Evolutionary conservation across 192 early-diverging fungal genomes (phyloP).

Genomic region (Thamnidium elegans): DNA sequence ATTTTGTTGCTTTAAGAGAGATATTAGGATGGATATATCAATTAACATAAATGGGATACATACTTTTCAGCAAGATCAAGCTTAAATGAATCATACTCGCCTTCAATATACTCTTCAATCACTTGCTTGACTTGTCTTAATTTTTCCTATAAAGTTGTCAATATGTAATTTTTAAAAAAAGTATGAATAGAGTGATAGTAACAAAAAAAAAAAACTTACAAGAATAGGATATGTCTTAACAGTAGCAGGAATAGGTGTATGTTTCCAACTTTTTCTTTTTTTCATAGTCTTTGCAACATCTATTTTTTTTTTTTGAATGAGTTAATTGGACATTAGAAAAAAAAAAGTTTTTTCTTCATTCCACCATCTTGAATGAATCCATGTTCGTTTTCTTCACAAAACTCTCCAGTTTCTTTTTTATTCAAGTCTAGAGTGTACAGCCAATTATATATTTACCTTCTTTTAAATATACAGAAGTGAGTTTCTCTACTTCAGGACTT

Average conservation of each 20-base stretch:
- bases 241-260: conserved; percentile 17
- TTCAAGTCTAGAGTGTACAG: background rate
- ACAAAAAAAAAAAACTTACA: conserved; percentile 16
- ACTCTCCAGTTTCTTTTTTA: background rate
- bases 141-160: conserved; percentile 10
- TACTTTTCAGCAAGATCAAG: conserved; percentile 18
- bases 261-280: conserved; percentile 16
- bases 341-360: conserved; percentile 10
- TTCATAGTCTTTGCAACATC: background rate
- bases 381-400: background rate
- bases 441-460: conserved; percentile 24
- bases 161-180: background rate
- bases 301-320: conserved; percentile 11
- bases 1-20: conserved; percentile 58
- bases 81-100: conserved; percentile 15
- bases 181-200: background rate
- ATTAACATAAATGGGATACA: background rate
- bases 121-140: conserved; percentile 17
- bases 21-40: background rate
- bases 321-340: conserved; percentile 17
- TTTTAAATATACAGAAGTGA: conserved; percentile 29
- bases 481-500: conserved; percentile 26
- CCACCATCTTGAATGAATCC: conserved; percentile 1
- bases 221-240: conserved; percentile 26
- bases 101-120: conserved; percentile 11